phyloP scores from a whole-genome alignment of 2,329 filamentous ascomycete genomes.

The Fusarium sp. region DNA sequence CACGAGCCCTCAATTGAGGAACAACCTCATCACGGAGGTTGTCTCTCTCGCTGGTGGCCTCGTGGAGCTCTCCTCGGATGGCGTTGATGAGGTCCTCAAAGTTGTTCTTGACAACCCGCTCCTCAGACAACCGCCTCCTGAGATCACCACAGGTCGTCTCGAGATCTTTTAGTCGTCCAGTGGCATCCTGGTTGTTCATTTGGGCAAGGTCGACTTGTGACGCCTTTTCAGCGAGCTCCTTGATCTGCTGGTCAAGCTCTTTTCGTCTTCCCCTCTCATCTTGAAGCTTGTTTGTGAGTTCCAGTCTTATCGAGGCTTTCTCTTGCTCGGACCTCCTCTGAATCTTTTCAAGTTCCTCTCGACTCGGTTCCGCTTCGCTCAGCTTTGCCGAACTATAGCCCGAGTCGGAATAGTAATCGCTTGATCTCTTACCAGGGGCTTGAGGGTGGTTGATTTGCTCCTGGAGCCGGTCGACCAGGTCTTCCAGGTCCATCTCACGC shows the following conservation, averaged over 20 bases:
- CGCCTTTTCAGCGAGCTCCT: conserved; percentile 82
- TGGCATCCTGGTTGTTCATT: conserved; percentile 68
- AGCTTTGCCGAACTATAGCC: conserved; percentile 87
- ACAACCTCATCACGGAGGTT: conserved; percentile 91
- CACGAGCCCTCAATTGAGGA: conserved; percentile 78
- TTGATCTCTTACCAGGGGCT: conserved; percentile 78
- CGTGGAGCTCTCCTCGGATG: conserved; percentile 84
- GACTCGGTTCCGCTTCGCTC: conserved; percentile 72
- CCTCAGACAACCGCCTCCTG: conserved; percentile 83
- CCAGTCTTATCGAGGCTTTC: conserved; percentile 85
- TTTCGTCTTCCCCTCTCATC: conserved; percentile 83
- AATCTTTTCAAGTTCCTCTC: conserved; percentile 82
- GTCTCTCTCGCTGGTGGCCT: conserved; percentile 87
- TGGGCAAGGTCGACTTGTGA: conserved; percentile 70
- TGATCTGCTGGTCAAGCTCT: conserved; percentile 85
- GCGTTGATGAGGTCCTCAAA: conserved; percentile 92
- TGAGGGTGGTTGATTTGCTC: conserved; percentile 74
- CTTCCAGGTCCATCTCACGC: conserved; percentile 95
- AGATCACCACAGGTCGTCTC: conserved; percentile 86
- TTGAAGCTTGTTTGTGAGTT: conserved; percentile 86
- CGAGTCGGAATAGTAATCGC: conserved; percentile 98
- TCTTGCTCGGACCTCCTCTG: conserved; percentile 90
- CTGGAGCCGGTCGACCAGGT: conserved; percentile 89
- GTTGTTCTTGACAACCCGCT: conserved; percentile 88
- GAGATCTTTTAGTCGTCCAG: conserved; percentile 77